Base-by-base conservation (phyloP, 129 eudicot species). In the Centaurea solstitialis region DNA sequence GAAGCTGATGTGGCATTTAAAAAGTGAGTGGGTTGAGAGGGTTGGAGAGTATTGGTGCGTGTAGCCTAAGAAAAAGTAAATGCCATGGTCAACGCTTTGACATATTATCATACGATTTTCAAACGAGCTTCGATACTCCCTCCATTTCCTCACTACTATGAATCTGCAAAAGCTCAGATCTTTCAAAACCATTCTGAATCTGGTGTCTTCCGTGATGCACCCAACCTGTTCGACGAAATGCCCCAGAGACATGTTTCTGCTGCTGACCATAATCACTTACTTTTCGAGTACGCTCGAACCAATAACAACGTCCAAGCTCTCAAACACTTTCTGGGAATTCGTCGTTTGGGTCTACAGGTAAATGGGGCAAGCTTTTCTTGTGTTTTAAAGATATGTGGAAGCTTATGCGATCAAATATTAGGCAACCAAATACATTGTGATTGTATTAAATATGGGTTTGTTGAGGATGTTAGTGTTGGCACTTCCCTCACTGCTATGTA, bases 401-500 rank as follows among this genome's bases (percentile, higher is more conserved):
- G 86, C 82, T 85, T 93, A 74, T 74, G 71, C 70, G 70, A 91
- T 84, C 84, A 69, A 61, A 26, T 65, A 57, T 47, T 80, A 30
- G 98, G 95, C 6, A 93, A 83, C 78, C 99, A 89, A 75, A 69
- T 95, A 69, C 98, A 95, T 86, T 85, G 97, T 39, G 90, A 85
- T 67, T 87, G 91, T 81, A 22, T 93, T 66, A 93, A 91, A 79
- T 76, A 75, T 9, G 97, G 97, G 53, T 82, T 89, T 72, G 81
- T 84, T 47, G 90, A 79, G 71, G 92, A 95, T 89, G 95, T 95
- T n/a, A 91, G 97, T 59, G 98, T 93, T 41, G 99, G 99, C 4
- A 93, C 97, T 82, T 95, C 99, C 6, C 85, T 95, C 20, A 89
- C 88, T 35, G 97, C 93, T 79, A 91, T 93, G 98, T 91, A 95